Percentiles rank a stretch among this genome's conserved stretches.
phyloP scores from a whole-genome alignment of 1,284 basidiomycete genomes.

The Apiotrichum gamsii region DNA sequence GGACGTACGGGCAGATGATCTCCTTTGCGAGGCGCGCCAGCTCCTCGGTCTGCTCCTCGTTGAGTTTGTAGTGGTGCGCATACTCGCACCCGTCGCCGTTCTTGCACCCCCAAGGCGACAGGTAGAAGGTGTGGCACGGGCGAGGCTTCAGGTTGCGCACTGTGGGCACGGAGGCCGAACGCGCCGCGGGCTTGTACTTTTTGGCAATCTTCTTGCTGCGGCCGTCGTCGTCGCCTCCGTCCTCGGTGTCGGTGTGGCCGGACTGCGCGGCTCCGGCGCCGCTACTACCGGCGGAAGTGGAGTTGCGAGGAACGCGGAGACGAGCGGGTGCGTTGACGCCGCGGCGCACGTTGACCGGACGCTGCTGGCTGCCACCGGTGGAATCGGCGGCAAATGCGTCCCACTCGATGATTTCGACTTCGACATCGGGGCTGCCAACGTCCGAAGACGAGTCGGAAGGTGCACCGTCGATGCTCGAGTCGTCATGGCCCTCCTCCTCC shows the following conservation, averaged over 20 bases:
- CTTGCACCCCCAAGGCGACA: conserved; percentile 31
- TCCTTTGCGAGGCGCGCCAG: conserved; percentile 35
- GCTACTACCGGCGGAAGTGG: no score
- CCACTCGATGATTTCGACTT: conserved; percentile 16
- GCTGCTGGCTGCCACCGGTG: no score
- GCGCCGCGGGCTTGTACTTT: conserved; percentile 10
- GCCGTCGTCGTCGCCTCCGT: conserved; percentile 8
- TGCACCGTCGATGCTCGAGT: neutral
- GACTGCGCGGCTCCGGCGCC: no score
- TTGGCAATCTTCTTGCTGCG: conserved; percentile 6
- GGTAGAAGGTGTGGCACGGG: conserved; percentile 21
- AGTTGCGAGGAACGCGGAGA: neutral
- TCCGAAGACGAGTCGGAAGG: neutral
- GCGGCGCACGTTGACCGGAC: no score
- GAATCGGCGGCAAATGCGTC: no score
- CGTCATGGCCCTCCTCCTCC: neutral
- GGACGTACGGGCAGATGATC: conserved; percentile 37
- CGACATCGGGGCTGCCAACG: neutral
- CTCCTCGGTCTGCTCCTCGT: conserved; percentile 32
- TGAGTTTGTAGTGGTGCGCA: conserved; percentile 35
- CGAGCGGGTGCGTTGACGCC: conserved; percentile 46
- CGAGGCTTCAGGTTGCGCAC: conserved; percentile 21
- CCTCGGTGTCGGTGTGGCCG: conserved; percentile 1
- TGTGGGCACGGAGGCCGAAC: conserved; percentile 10
- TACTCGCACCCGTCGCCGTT: conserved; percentile 36